A percentile compares a stretch with the other conserved stretches of the same genome.
These are phyloP conservation scores for Scenedesmus sp. DNA, from an alignment of 163 green algal genomes.

Conservation along the genomic window DNA sequence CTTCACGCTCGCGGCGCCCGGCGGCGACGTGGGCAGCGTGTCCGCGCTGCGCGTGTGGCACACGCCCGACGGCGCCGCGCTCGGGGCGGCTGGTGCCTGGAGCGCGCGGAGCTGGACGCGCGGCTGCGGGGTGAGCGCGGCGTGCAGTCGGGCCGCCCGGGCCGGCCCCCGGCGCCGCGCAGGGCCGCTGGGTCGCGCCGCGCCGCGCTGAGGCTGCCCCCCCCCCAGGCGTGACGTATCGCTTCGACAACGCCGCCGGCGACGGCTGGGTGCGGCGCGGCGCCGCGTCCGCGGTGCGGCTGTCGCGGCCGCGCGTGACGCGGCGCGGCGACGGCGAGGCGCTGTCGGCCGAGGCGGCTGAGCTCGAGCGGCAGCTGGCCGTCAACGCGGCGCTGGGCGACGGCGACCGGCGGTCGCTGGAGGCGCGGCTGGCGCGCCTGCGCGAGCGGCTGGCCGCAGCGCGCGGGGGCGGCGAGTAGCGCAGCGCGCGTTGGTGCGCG, in stretches of 20 bases:
- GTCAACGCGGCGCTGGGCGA: slow-evolving; percentile 13
- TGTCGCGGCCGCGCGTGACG: background rate
- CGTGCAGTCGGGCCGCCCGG: background rate
- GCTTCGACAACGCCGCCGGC: background rate
- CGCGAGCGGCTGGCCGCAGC: background rate
- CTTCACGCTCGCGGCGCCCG: slow-evolving; percentile 6
- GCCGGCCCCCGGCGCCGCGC: background rate
- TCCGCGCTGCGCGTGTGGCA: slow-evolving; percentile 12
- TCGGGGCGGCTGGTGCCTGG: slow-evolving; percentile 38
- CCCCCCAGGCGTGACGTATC: slow-evolving; percentile 15
- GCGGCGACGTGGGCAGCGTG: background rate
- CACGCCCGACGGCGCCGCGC: slow-evolving; percentile 5
- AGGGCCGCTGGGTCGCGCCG: background rate
- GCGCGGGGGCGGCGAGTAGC: too few relatives aligned
- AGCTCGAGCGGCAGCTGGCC: slow-evolving; percentile 20
- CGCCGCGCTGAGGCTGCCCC: background rate
- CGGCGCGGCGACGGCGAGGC: slow-evolving; percentile 27
- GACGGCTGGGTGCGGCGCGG: slow-evolving; percentile 17
- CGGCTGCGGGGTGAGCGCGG: slow-evolving; percentile 6
- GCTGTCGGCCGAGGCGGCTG: slow-evolving; percentile 2
- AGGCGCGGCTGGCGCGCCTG: slow-evolving; percentile 2
- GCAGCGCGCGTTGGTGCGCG: too few relatives aligned
- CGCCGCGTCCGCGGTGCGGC: background rate
- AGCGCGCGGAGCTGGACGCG: background rate
- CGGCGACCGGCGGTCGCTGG: slow-evolving; percentile 13